These are phyloP conservation scores for Tribonema minus DNA, from an alignment of 108 stramenopile species.

Conservation along the genomic window DNA sequence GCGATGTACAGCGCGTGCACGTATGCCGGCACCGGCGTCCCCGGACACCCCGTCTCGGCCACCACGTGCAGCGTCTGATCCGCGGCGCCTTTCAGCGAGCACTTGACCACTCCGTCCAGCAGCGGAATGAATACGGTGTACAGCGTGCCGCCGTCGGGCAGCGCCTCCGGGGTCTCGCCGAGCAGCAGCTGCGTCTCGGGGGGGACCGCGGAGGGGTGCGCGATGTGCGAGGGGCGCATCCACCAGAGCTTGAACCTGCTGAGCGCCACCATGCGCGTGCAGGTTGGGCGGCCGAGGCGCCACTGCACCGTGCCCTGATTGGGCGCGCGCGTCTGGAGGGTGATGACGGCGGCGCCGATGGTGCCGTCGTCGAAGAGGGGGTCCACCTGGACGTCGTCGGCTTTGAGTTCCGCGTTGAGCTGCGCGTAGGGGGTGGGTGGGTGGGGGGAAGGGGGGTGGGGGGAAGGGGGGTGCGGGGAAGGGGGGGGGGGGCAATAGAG, in stretches of 20 bases:
- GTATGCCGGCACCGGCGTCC: slow-evolving; percentile 22
- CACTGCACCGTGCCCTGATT: too few species aligned
- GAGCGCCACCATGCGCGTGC: slow-evolving; percentile 5
- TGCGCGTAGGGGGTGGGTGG: too few species aligned
- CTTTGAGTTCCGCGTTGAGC: too few species aligned
- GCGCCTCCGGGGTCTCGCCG: neutral
- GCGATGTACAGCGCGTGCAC: slow-evolving; percentile 21
- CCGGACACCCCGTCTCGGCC: slow-evolving; percentile 16
- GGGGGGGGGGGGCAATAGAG: too few species aligned
- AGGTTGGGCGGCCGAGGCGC: slow-evolving; percentile 13
- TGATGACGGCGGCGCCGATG: too few species aligned
- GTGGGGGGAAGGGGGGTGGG: too few species aligned
- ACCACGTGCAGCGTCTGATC: slow-evolving; percentile 14
- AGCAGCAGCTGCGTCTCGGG: slow-evolving; percentile 28
- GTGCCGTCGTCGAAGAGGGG: too few species aligned
- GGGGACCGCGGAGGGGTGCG: neutral
- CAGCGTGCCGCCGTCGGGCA: too few species aligned
- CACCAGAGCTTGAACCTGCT: slow-evolving; percentile 34
- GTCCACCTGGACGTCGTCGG: too few species aligned
- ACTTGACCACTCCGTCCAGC: slow-evolving; percentile 32
- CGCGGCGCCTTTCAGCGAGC: slow-evolving; percentile 5
- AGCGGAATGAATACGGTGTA: slow-evolving; percentile 22
- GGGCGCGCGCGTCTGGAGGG: too few species aligned
- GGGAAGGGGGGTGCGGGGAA: too few species aligned
- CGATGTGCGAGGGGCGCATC: slow-evolving; percentile 15